phyloP scores from a whole-genome alignment of 1,284 basidiomycete species.

The Moesziomyces parantarcticus region DNA sequence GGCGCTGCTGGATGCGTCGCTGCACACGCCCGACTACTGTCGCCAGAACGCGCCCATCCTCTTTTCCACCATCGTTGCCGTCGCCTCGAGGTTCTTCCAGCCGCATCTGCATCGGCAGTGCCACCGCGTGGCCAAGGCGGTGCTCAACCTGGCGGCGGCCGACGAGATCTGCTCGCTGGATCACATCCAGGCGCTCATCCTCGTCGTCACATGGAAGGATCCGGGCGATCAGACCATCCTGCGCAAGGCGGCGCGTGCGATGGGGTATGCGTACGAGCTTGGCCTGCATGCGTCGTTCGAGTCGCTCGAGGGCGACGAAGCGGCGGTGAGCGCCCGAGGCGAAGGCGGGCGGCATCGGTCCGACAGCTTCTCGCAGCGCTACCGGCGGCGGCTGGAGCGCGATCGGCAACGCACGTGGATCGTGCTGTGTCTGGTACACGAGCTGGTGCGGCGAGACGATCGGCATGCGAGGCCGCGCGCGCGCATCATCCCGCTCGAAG shows the following conservation, averaged over 20 bases:
- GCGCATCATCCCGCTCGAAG: slow-evolving; percentile 34
- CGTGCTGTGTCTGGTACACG: slow-evolving; percentile 45
- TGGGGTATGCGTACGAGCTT: slow-evolving; percentile 68
- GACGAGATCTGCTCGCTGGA: slow-evolving; percentile 81
- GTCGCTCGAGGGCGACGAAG: not conserved
- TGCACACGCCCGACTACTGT: slow-evolving; percentile 73
- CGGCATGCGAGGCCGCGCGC: slow-evolving; percentile 20
- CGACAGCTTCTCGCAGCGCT: slow-evolving; percentile 18
- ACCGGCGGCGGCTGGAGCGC: slow-evolving; percentile 21
- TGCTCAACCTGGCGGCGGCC: slow-evolving; percentile 77
- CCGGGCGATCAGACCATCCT: slow-evolving; percentile 67
- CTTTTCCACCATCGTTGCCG: slow-evolving; percentile 83
- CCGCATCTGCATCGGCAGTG: slow-evolving; percentile 76
- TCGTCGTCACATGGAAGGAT: slow-evolving; percentile 84
- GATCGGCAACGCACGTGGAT: slow-evolving; percentile 53
- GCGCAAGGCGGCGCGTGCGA: slow-evolving; percentile 63
- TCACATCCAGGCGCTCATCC: slow-evolving; percentile 83
- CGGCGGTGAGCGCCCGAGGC: not conserved
- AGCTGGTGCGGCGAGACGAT: slow-evolving; percentile 33
- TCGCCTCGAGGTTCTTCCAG: slow-evolving; percentile 84
- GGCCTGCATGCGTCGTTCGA: slow-evolving; percentile 53
- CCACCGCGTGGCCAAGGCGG: slow-evolving; percentile 76
- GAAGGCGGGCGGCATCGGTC: slow-evolving; percentile 3
- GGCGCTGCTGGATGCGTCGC: slow-evolving; percentile 67
- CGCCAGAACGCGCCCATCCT: slow-evolving; percentile 80